These are phyloP conservation scores for Emergomyces pasteurianus DNA, from an alignment of 2,329 filamentous ascomycete species.

Conservation along the genomic window DNA sequence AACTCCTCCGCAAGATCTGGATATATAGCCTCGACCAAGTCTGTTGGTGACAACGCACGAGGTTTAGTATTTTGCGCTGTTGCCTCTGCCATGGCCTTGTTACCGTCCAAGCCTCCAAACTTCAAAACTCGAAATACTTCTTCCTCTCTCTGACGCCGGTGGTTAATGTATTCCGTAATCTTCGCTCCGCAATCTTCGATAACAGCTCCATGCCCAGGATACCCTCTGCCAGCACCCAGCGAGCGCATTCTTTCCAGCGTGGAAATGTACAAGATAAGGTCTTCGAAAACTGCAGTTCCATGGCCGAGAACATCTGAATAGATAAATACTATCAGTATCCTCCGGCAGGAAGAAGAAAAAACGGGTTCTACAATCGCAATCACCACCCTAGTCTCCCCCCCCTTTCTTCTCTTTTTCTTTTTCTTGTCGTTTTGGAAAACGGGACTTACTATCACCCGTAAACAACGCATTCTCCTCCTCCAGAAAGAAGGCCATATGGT, in stretches of 20 bases:
- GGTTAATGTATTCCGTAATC: constrained; percentile 71
- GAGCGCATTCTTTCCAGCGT: constrained; percentile 58
- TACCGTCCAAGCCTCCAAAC: constrained; percentile 25
- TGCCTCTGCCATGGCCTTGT: constrained; percentile 17
- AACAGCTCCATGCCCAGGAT: constrained; percentile 78
- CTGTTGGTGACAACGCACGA: constrained; percentile 55
- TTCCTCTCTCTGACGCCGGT: constrained; percentile 66
- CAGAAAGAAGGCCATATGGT: constrained; percentile 70
- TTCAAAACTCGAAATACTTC: constrained; percentile 59
- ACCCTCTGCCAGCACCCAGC: constrained; percentile 52
- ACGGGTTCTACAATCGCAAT: too few species aligned
- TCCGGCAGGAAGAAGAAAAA: background rate
- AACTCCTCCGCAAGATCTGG: constrained; percentile 62
- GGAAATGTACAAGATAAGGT: constrained; percentile 55
- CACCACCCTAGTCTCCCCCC: too few species aligned
- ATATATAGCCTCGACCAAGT: constrained; percentile 83
- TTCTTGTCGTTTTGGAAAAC: background rate
- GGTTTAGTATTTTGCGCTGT: constrained; percentile 16
- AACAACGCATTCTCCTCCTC: constrained; percentile 73
- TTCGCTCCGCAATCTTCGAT: constrained; percentile 59
- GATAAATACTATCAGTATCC: background rate
- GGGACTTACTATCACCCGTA: constrained; percentile 57
- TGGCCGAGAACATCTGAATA: constrained; percentile 61
- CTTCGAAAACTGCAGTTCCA: constrained; percentile 75
- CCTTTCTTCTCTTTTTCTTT: too few species aligned